phyloP scores from a whole-genome alignment of 352 stramenopile genomes.

The Pythium periplocum region DNA sequence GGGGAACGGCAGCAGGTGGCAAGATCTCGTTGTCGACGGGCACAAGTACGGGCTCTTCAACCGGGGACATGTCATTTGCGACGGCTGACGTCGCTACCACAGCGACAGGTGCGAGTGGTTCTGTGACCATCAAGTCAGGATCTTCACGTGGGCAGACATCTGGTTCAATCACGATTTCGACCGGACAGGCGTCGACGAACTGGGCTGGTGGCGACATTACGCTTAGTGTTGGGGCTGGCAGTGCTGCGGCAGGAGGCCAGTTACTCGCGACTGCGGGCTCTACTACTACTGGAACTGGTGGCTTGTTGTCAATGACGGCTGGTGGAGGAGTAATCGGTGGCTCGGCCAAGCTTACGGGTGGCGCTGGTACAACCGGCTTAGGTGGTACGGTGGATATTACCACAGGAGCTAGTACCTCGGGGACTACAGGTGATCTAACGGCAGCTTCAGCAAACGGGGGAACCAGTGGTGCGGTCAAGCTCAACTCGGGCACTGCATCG shows the following conservation, averaged over 20 bases:
- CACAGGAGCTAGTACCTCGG: slow-evolving; percentile 28
- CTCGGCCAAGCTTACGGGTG: slow-evolving; percentile 23
- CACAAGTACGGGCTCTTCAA: no score
- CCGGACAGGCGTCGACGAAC: slow-evolving; percentile 5
- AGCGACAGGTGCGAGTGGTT: no score
- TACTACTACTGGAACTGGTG: slow-evolving; percentile 30
- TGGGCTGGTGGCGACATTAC: slow-evolving; percentile 25
- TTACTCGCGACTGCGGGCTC: slow-evolving; percentile 34
- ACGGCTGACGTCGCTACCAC: no score
- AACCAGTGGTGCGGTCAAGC: slow-evolving; percentile 15
- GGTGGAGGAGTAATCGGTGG: slow-evolving; percentile 27
- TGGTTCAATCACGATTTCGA: slow-evolving; percentile 11
- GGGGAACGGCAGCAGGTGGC: no score
- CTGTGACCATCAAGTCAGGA: no score
- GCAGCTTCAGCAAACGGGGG: slow-evolving; percentile 14
- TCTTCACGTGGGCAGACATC: slow-evolving; percentile 11
- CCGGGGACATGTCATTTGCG: no score
- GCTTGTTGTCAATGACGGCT: slow-evolving; percentile 28
- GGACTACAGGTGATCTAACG: slow-evolving; percentile 18
- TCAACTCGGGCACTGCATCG: slow-evolving; percentile 26
- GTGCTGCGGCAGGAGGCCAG: slow-evolving; percentile 29
- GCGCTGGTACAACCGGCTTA: slow-evolving; percentile 25
- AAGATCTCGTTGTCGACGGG: no score
- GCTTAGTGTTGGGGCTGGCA: slow-evolving; percentile 34
- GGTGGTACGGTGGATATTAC: slow-evolving; percentile 40